A percentile compares a stretch with the other conserved stretches of the same genome.
Conservation (phyloP, 2,329 filamentous ascomycete species). For the Fusarium protoensiforme region DNA sequence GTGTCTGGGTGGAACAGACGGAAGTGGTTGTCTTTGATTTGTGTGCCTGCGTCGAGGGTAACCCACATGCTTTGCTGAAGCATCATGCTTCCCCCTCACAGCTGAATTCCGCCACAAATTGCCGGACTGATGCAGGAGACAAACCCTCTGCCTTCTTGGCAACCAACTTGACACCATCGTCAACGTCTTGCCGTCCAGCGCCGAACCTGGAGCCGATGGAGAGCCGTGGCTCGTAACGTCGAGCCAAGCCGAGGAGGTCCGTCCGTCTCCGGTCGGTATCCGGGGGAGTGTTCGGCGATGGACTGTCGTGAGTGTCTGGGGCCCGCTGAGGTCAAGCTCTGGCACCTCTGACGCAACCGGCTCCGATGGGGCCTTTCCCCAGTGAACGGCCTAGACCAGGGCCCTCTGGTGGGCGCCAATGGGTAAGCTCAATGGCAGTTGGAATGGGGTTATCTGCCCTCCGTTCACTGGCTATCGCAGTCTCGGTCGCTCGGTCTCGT, state of each 20-base stretch:
- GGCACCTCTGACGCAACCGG: constrained; percentile 39
- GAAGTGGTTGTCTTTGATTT: constrained; percentile 1
- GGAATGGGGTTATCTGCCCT: constrained; percentile 34
- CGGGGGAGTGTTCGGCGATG: constrained; percentile 41
- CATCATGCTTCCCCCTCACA: neutral
- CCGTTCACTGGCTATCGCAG: constrained; percentile 16
- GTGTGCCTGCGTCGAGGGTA: neutral
- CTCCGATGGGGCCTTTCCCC: constrained; percentile 13
- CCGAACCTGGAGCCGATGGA: constrained; percentile 26
- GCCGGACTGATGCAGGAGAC: neutral
- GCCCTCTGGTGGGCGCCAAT: constrained; percentile 22
- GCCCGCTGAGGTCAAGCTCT: constrained; percentile 16
- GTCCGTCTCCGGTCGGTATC: constrained; percentile 42
- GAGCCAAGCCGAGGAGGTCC: constrained; percentile 39
- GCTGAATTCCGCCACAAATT: neutral
- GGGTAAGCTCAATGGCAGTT: constrained; percentile 19
- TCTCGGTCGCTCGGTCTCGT: constrained; percentile 9
- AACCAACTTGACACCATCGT: neutral
- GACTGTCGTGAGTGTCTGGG: constrained; percentile 17
- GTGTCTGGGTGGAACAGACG: neutral
- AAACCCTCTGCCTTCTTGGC: neutral
- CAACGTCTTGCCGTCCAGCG: constrained; percentile 1
- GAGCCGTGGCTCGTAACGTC: constrained; percentile 38
- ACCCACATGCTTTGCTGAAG: constrained; percentile 17
- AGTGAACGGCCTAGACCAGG: constrained; percentile 9